These are phyloP conservation scores for Miscanthus lutarioriparius DNA, from an alignment of 176 grass and related monocot genomes.

Conservation along the genomic window DNA sequence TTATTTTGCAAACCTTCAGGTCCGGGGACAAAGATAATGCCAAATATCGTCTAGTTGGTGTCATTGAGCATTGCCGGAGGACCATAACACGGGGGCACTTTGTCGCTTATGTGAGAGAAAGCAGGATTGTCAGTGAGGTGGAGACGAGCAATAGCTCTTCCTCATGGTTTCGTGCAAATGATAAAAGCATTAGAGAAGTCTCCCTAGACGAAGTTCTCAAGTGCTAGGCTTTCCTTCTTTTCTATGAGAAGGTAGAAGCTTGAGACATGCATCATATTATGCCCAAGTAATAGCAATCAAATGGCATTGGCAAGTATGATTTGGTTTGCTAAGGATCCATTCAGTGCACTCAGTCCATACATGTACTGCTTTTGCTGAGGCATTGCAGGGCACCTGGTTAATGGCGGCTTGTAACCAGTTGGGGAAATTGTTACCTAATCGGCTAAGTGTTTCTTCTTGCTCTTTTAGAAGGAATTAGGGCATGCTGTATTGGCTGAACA, in stretches of 20 bases:
- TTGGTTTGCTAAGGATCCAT: not conserved
- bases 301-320: not conserved
- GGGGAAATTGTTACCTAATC: not conserved
- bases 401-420: not conserved
- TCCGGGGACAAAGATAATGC: too few species aligned
- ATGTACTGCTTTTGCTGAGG: too few species aligned
- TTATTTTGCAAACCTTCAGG: not conserved
- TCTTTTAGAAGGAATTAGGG: not conserved
- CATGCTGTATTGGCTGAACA: not conserved
- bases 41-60: too few species aligned
- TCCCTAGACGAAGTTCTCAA: constrained; percentile 40
- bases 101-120: constrained; percentile 48
- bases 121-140: not conserved
- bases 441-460: not conserved
- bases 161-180: constrained; percentile 55
- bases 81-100: not conserved
- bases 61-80: not conserved
- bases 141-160: not conserved
- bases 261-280: not conserved
- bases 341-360: too few species aligned
- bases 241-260: constrained; percentile 53
- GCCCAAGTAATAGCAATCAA: not conserved
- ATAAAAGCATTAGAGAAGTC: constrained; percentile 34
- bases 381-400: not conserved
- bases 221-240: constrained; percentile 53